Evolutionary conservation across 1,284 basidiomycete species (phyloP).

Genomic region (Tilletiaria anomala): DNA sequence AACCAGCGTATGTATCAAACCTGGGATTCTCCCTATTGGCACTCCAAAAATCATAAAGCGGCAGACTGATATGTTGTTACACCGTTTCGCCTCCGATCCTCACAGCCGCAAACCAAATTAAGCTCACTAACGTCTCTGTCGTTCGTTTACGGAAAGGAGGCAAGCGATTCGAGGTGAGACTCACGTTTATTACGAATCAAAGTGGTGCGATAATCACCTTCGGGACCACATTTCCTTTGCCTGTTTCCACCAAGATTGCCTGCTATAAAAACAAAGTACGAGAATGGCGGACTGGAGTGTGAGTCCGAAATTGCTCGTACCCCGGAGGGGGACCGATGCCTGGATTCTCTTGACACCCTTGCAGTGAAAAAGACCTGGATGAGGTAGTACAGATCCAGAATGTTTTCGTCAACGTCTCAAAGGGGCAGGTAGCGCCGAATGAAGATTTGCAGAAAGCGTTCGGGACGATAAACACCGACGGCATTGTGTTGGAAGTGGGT

Average conservation of each 20-base stretch:
- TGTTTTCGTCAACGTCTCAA: constrained; percentile 90
- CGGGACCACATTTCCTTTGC: background rate
- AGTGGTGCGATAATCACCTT: background rate
- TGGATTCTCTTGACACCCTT: background rate
- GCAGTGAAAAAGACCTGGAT: constrained; percentile 67
- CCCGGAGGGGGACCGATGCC: background rate
- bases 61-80: background rate
- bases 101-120: constrained; percentile 34
- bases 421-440: constrained; percentile 78
- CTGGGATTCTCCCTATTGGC: background rate
- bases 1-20: constrained; percentile 7
- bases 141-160: constrained; percentile 91
- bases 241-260: constrained; percentile 48
- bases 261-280: constrained; percentile 99
- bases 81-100: background rate
- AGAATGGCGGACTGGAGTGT: constrained; percentile 82
- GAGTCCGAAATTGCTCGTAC: background rate
- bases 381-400: constrained; percentile 95
- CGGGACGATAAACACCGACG: constrained; percentile 56
- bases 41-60: background rate
- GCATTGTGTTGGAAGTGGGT: constrained; percentile 67
- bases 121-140: constrained; percentile 84
- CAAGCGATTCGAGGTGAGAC: constrained; percentile 66
- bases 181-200: background rate
- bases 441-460: constrained; percentile 86